A percentile compares a stretch with the other conserved stretches of the same genome.
phyloP scores from a whole-genome alignment of 2,329 filamentous ascomycete species.

The Hypoxylon sp. region DNA sequence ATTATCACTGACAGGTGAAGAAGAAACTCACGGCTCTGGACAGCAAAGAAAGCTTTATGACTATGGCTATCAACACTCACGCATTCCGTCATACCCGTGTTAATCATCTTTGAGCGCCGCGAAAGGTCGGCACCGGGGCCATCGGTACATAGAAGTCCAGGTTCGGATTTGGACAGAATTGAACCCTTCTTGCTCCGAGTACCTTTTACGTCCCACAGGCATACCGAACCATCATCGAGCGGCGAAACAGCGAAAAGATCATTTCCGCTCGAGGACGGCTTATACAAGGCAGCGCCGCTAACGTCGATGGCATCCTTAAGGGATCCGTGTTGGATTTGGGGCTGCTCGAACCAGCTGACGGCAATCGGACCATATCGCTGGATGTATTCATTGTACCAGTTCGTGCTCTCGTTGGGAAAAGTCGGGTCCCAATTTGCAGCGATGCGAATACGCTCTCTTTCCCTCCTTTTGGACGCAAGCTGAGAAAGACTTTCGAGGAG shows the following conservation, averaged over 20 bases:
- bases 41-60: slow-evolving; percentile 81
- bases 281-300: slow-evolving; percentile 77
- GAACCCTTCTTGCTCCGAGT: slow-evolving; percentile 67
- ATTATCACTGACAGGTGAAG: neutral
- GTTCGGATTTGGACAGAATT: slow-evolving; percentile 72
- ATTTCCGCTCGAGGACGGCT: slow-evolving; percentile 63
- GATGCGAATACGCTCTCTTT: slow-evolving; percentile 64
- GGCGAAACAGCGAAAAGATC: slow-evolving; percentile 76
- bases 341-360: slow-evolving; percentile 80
- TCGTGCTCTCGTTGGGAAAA: slow-evolving; percentile 75
- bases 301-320: slow-evolving; percentile 69
- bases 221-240: slow-evolving; percentile 88
- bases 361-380: slow-evolving; percentile 81
- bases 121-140: slow-evolving; percentile 59
- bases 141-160: slow-evolving; percentile 74
- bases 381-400: slow-evolving; percentile 92
- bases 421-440: slow-evolving; percentile 86
- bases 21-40: slow-evolving; percentile 71
- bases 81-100: slow-evolving; percentile 80
- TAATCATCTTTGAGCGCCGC: slow-evolving; percentile 72
- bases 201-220: slow-evolving; percentile 81
- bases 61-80: slow-evolving; percentile 79
- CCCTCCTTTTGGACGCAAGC: slow-evolving; percentile 44
- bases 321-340: slow-evolving; percentile 58
- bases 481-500: slow-evolving; percentile 39